Evolutionary conservation across 495 filamentous ascomycete species (phyloP), one percentile per base, ranked within the genome.

Genomic region (Penicillium nucicola): DNA sequence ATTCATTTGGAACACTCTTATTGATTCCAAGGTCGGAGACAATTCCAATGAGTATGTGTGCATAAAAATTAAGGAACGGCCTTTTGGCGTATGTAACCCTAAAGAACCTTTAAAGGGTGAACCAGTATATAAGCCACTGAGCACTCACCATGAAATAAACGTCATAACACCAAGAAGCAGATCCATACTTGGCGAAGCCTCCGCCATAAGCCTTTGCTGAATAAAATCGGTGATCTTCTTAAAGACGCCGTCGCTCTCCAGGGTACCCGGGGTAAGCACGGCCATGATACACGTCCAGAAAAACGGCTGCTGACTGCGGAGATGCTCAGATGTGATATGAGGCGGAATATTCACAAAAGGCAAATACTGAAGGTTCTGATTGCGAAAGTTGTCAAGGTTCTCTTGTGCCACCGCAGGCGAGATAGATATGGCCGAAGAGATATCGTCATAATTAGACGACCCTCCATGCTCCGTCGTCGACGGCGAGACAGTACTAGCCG

Each of bases 11-110:
- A 1, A 70, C 52, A 13, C 65, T 56, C 50, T 75, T 76, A 53
- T 83, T 77, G 15, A 86, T 71, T n/a, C 77, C 73, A 19, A 83
- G 68, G 35, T 84, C 81, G 18, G 65, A 75, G 0, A 82, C 65
- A 10, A 85, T 42, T 0, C 77, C 74, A 43, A 77, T 71, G 3
- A 80, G 67, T 15, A 85, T 62, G 41, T 78, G 76, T 3, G 68
- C 61, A 31, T 74, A 63, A 40, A 80, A 65, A 14, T 68, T 68
- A 17, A 77, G 62, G 33, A 58, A 62, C 46, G 48, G 59, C 28
- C 31, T 46, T 45, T 46, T 53, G 15, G 50, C 46, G 22, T 54
- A 56, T 14, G 48, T 56, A 11, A 45, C 64, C 56, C 52, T 65
- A 19, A 7, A 36, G 25, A 7, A 42, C 10, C 36, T 18, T 50